A percentile compares a stretch with the other conserved stretches of the same genome.
phyloP scores from a whole-genome alignment of 441 rosid genomes.

The Populus hybrid region DNA sequence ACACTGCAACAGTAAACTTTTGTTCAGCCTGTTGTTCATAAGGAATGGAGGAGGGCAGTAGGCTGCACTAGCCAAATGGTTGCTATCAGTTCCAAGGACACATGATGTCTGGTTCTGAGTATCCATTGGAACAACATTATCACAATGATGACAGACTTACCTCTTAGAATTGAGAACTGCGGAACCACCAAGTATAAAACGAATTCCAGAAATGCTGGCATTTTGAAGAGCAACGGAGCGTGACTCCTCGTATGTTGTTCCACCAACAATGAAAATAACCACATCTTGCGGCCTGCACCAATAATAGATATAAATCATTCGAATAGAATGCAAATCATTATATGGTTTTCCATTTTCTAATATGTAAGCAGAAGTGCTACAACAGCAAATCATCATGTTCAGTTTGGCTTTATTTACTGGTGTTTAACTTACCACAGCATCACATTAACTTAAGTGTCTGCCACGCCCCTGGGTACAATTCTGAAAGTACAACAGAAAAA shows the following conservation, averaged over 20 bases:
- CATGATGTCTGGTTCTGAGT: neutral
- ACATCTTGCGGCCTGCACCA: constrained; percentile 86
- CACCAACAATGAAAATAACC: constrained; percentile 84
- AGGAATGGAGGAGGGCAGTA: too few relatives aligned
- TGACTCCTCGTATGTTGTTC: constrained; percentile 93
- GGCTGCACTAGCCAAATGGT: neutral
- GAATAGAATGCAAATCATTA: too few relatives aligned
- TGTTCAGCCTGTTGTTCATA: too few relatives aligned
- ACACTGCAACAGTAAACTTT: too few relatives aligned
- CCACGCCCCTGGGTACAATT: neutral
- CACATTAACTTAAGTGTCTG: too few relatives aligned
- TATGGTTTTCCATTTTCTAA: neutral
- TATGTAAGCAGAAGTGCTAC: neutral
- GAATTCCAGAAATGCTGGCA: constrained; percentile 71
- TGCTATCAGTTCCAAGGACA: neutral
- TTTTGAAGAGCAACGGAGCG: constrained; percentile 77
- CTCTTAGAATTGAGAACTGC: constrained; percentile 82
- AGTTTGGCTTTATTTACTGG: too few relatives aligned
- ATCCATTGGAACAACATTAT: too few relatives aligned
- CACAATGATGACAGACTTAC: constrained; percentile 28
- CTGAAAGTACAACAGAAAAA: neutral
- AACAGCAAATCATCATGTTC: too few relatives aligned
- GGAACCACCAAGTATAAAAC: constrained; percentile 86
- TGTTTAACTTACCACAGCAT: too few relatives aligned
- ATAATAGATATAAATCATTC: neutral